Evolutionary conservation across 2,329 filamentous ascomycete genomes (phyloP).

Genomic region (Chalaropsis ovoidea): DNA sequence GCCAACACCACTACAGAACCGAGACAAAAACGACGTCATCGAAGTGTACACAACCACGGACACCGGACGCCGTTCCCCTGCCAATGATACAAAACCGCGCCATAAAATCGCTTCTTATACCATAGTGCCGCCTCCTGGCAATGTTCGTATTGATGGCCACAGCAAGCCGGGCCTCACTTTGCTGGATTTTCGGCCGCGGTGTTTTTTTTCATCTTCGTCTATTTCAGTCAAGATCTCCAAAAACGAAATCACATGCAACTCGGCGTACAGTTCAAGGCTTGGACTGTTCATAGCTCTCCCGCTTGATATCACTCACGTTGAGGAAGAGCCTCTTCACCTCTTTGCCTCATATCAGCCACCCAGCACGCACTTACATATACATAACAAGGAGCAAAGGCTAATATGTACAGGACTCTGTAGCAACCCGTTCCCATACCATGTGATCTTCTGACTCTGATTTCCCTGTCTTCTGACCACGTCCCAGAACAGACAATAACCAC

Average conservation of each 20-base stretch:
- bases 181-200: background rate
- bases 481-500: background rate
- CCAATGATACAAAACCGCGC: background rate
- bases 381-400: no score
- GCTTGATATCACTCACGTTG: no score
- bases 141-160: background rate
- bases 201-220: background rate
- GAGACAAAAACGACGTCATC: slow-evolving; percentile 7
- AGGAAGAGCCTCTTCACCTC: no score
- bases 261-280: background rate
- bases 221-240: slow-evolving; percentile 5
- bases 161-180: slow-evolving; percentile 2
- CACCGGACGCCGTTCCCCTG: no score
- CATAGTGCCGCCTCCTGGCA: background rate
- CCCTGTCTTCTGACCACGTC: background rate
- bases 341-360: no score
- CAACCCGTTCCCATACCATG: background rate
- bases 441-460: background rate
- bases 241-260: background rate
- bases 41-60: background rate
- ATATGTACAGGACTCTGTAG: background rate
- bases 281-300: background rate
- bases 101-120: background rate
- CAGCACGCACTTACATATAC: no score
- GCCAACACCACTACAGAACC: background rate